Conservation (phyloP, 192 early-diverging fungal genomes). For the Umbelopsis vinacea region DNA sequence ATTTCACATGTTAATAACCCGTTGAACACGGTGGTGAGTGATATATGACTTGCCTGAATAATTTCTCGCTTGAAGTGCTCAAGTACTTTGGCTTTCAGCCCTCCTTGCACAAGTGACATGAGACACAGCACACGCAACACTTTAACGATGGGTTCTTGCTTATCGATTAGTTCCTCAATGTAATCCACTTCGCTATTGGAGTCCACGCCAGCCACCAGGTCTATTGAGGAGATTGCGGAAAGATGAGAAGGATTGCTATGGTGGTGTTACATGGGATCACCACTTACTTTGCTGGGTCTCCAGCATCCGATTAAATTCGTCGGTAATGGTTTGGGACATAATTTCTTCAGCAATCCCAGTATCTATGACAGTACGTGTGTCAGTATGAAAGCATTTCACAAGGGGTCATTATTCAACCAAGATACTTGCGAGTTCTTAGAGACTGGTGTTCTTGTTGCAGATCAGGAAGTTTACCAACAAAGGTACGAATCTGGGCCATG, state of each 20-base stretch:
- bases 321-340: constrained; percentile 74
- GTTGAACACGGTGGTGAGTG: not conserved
- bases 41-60: constrained; percentile 56
- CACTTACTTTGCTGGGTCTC: constrained; percentile 89
- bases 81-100: constrained; percentile 81
- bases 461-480: constrained; percentile 83
- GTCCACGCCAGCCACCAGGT: constrained; percentile 75
- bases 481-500: constrained; percentile 89
- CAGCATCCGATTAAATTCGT: constrained; percentile 81
- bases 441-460: constrained; percentile 89
- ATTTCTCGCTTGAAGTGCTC: constrained; percentile 87
- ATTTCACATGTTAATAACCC: not conserved
- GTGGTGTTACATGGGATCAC: constrained; percentile 19
- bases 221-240: constrained; percentile 38
- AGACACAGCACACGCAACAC: constrained; percentile 85
- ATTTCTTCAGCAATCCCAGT: constrained; percentile 84
- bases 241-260: constrained; percentile 34
- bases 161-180: constrained; percentile 86
- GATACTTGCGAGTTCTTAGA: constrained; percentile 68
- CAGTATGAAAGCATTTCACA: not conserved
- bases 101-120: constrained; percentile 81
- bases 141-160: constrained; percentile 69
- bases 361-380: constrained; percentile 44
- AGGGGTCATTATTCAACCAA: not conserved
- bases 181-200: constrained; percentile 72